A percentile compares a stretch with the other conserved stretches of the same genome.
phyloP scores from a whole-genome alignment of 306 rosid genomes.

The Gillenia trifoliata region DNA sequence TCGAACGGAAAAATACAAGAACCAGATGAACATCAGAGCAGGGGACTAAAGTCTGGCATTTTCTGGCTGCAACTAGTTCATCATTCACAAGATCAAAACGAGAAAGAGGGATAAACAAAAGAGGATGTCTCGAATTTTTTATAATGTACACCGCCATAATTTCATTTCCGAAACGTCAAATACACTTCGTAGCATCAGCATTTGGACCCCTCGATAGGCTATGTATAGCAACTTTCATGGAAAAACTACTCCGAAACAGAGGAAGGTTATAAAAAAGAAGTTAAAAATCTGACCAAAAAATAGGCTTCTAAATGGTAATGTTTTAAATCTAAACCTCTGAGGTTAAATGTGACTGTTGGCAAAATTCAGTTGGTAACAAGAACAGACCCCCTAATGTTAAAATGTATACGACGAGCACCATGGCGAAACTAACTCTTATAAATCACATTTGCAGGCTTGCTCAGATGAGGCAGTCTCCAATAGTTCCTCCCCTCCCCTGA shows the following conservation, averaged over 20 bases:
- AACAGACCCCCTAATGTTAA: not conserved
- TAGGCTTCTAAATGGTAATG: not conserved
- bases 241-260: not conserved
- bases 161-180: not conserved
- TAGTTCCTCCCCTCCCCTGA: not conserved
- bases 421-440: not conserved
- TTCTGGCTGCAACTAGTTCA: not conserved
- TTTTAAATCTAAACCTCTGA: not conserved
- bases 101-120: not conserved
- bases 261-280: not conserved
- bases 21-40: not conserved
- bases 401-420: not conserved
- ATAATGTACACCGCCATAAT: not conserved
- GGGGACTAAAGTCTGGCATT: not conserved
- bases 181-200: not conserved
- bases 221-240: not conserved
- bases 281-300: not conserved
- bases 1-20: too few species aligned
- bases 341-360: not conserved
- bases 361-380: not conserved
- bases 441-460: not conserved
- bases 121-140: not conserved
- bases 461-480: not conserved
- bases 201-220: not conserved
- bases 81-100: not conserved